These are phyloP conservation scores for Manihot esculenta DNA, from an alignment of 441 rosid genomes.

Conservation along the genomic window DNA sequence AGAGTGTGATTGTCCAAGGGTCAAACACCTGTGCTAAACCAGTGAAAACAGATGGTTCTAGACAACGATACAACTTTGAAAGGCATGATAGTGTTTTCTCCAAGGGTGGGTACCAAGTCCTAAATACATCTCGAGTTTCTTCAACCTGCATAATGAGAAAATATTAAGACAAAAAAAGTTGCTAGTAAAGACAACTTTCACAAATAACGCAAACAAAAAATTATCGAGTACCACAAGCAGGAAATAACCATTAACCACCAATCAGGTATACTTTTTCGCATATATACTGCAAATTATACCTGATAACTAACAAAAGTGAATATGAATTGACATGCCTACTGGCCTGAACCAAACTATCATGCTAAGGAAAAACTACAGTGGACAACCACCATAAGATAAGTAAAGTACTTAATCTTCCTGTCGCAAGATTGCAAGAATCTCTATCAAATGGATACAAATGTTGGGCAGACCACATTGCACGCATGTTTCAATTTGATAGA, in stretches of 20 bases:
- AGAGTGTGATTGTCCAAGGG: too few species aligned
- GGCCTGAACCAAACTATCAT: background rate
- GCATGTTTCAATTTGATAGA: constrained; percentile 1
- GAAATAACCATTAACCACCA: constrained; percentile 4
- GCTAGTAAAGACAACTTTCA: background rate
- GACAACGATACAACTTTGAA: constrained; percentile 82
- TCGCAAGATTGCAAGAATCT: background rate
- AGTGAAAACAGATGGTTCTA: constrained; percentile 88
- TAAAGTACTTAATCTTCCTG: background rate
- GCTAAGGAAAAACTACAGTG: background rate
- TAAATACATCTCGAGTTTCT: constrained; percentile 62
- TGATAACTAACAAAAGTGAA: background rate
- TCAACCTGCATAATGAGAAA: constrained; percentile 47
- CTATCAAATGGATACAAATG: background rate
- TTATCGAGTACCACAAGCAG: constrained; percentile 17
- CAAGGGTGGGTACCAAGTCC: constrained; percentile 92
- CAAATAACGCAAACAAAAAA: background rate
- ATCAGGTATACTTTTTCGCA: background rate
- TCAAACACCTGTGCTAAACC: constrained; percentile 89
- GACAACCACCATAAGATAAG: constrained; percentile 2
- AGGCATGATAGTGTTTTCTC: constrained; percentile 94
- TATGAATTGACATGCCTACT: constrained; percentile 1
- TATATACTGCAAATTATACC: background rate
- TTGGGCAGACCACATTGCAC: background rate
- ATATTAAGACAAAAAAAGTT: constrained; percentile 3